These are phyloP conservation scores for Paramyrothecium roridum DNA, from an alignment of 2,329 filamentous ascomycete species.

Conservation along the genomic window DNA sequence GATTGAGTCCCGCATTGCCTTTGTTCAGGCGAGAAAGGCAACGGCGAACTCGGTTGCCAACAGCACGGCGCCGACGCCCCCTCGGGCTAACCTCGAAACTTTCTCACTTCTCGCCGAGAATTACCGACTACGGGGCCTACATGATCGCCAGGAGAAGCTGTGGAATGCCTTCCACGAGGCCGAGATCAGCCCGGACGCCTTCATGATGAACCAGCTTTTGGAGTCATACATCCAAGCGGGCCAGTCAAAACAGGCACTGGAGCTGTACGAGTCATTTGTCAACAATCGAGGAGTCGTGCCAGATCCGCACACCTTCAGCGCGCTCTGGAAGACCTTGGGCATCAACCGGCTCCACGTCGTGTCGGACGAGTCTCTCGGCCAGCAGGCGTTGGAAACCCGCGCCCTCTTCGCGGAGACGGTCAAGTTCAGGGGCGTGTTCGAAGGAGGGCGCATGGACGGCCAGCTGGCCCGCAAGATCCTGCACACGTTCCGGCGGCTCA, in stretches of 20 bases:
- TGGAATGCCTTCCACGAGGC: constrained; percentile 61
- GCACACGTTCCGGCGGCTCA: constrained; percentile 46
- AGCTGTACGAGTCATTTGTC: constrained; percentile 54
- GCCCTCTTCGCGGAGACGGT: constrained; percentile 46
- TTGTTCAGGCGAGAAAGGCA: constrained; percentile 48
- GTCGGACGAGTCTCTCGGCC: constrained; percentile 19
- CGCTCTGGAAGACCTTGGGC: constrained; percentile 60
- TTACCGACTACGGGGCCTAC: constrained; percentile 61
- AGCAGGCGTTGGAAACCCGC: constrained; percentile 32
- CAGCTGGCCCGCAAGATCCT: constrained; percentile 47
- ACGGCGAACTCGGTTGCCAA: background rate
- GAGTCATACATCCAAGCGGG: constrained; percentile 62
- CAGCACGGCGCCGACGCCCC: constrained; percentile 32
- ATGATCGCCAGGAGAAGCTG: constrained; percentile 55
- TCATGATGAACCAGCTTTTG: constrained; percentile 78
- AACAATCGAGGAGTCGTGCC: constrained; percentile 47
- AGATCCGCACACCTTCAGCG: constrained; percentile 66
- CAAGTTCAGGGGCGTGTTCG: constrained; percentile 42
- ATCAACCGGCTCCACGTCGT: constrained; percentile 45
- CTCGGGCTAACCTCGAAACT: constrained; percentile 68
- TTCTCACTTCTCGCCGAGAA: constrained; percentile 73
- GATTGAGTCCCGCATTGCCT: constrained; percentile 65
- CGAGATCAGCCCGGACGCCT: constrained; percentile 65
- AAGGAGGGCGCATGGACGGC: constrained; percentile 37
- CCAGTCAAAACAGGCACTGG: constrained; percentile 49